Percentiles rank a stretch among this genome's conserved stretches.
phyloP scores from a whole-genome alignment of 1,139 yeast genomes.

The Saccharomycopsis hybrid region DNA sequence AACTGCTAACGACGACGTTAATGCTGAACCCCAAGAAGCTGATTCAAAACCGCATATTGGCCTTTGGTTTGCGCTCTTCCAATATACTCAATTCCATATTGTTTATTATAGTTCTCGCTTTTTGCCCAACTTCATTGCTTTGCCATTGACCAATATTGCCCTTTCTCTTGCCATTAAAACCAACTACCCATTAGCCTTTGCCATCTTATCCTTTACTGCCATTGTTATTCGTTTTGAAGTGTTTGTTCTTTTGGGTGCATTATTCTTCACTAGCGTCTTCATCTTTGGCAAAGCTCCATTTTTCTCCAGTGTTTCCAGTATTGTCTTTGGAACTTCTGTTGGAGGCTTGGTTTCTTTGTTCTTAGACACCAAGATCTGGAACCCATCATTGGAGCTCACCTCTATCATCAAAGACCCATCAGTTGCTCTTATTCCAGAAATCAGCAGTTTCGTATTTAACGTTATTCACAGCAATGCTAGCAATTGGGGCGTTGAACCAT shows the following conservation, averaged over 20 bases:
- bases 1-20: conserved; percentile 19
- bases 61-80: conserved; percentile 54
- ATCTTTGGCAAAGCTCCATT: conserved; percentile 42
- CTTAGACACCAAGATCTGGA: conserved; percentile 81
- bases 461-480: conserved; percentile 64
- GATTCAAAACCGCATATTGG: conserved; percentile 30
- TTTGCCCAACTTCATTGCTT: conserved; percentile 78
- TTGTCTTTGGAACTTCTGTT: conserved; percentile 45
- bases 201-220: conserved; percentile 57
- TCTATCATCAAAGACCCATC: conserved; percentile 11
- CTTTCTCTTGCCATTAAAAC: conserved; percentile 47
- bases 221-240: conserved; percentile 71
- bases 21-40: conserved; percentile 3
- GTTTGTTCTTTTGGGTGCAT: conserved; percentile 49
- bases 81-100: conserved; percentile 69
- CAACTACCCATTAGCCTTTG: conserved; percentile 43
- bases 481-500: conserved; percentile 84
- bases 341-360: conserved; percentile 46
- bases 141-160: conserved; percentile 64
- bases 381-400: conserved; percentile 26
- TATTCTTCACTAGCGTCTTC: conserved; percentile 35
- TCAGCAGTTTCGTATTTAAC: conserved; percentile 66
- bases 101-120: conserved; percentile 74
- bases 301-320: conserved; percentile 32
- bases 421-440: conserved; percentile 53